phyloP scores from a whole-genome alignment of 345 rosid species.

The Balakata baccata region DNA sequence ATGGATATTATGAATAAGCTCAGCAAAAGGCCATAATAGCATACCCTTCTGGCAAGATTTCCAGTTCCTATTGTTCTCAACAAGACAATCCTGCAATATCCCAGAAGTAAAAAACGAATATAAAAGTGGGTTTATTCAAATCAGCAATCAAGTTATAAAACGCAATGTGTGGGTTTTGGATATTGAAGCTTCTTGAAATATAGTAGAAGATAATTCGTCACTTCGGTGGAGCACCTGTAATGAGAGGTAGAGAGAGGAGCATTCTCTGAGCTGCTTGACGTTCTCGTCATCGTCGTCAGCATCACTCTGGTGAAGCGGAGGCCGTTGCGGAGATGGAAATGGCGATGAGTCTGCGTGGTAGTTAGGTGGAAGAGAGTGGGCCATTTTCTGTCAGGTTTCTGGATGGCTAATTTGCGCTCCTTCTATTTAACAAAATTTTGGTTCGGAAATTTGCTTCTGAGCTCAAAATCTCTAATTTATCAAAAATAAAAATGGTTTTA shows the following conservation, averaged over 20 bases:
- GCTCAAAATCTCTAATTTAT: no score
- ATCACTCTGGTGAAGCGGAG: constrained; percentile 53
- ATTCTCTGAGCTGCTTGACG: constrained; percentile 82
- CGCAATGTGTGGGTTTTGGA: constrained; percentile 11
- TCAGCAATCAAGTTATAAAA: not conserved
- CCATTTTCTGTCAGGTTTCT: not conserved
- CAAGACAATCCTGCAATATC: constrained; percentile 65
- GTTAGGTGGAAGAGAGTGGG: not conserved
- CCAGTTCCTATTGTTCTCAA: constrained; percentile 71
- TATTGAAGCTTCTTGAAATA: constrained; percentile 5
- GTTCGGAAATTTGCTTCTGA: no score
- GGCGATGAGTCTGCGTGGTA: not conserved
- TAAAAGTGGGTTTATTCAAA: not conserved
- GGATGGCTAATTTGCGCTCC: no score
- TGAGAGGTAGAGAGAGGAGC: constrained; percentile 68
- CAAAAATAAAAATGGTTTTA: no score
- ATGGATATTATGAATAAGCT: not conserved
- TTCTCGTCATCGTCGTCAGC: constrained; percentile 82
- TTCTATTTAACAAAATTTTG: no score
- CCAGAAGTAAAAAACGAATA: not conserved
- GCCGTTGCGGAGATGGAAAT: constrained; percentile 1
- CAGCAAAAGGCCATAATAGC: not conserved
- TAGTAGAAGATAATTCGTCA: not conserved
- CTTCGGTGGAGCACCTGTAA: constrained; percentile 46
- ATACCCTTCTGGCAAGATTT: constrained; percentile 79